Evolutionary conservation across 1,284 basidiomycete genomes (phyloP).

Genomic region (Sanguinoderma infundibulare): DNA sequence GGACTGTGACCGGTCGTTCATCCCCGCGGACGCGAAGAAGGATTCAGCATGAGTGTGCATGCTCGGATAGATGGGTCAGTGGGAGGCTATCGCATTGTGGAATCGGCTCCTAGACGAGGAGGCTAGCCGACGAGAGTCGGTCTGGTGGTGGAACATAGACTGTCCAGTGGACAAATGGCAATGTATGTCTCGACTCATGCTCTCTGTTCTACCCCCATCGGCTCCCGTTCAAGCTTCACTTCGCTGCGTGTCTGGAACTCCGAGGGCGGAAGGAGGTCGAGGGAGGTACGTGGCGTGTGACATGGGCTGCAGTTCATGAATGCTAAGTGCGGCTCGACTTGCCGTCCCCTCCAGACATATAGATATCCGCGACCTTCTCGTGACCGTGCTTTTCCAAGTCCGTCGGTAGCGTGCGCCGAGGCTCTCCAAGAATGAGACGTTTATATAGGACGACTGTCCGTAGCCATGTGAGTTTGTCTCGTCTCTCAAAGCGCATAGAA

Average conservation of each 20-base stretch:
- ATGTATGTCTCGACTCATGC: slow-evolving; percentile 23
- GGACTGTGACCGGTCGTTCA: slow-evolving; percentile 95
- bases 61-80: neutral
- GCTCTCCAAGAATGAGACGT: slow-evolving; percentile 65
- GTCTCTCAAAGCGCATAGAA: slow-evolving; percentile 8
- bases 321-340: neutral
- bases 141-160: slow-evolving; percentile 14
- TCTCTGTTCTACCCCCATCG: neutral
- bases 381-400: slow-evolving; percentile 21
- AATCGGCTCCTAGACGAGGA: too few species aligned
- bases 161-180: slow-evolving; percentile 13
- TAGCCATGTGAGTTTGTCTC: slow-evolving; percentile 2
- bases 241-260: neutral
- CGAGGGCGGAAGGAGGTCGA: too few species aligned
- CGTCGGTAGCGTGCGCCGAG: slow-evolving; percentile 42
- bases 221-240: too few species aligned
- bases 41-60: slow-evolving; percentile 6
- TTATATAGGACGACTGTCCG: slow-evolving; percentile 65
- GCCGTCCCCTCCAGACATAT: slow-evolving; percentile 8
- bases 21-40: slow-evolving; percentile 41
- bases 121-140: too few species aligned
- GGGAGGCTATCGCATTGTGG: neutral
- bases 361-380: slow-evolving; percentile 27
- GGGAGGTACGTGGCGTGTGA: neutral
- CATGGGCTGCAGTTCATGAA: neutral